Base-by-base conservation (phyloP, 2,329 filamentous ascomycete species). In the Didymella exigua region DNA sequence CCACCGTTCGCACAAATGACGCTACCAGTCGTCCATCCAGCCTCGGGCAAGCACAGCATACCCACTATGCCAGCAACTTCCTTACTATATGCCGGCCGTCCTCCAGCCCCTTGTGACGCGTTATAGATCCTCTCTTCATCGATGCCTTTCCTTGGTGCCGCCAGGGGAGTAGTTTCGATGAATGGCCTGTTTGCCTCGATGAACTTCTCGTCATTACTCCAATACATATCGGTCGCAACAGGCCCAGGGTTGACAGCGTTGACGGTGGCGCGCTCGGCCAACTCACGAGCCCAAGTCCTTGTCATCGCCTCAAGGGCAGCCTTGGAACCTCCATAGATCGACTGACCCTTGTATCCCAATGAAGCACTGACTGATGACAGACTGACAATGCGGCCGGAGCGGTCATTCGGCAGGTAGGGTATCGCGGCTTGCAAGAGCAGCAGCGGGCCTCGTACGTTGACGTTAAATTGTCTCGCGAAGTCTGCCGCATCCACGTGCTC, bases 381-480 rank as follows among this genome's bases (percentile, higher is more conserved):
- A 60, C 86, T 89, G 31, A 89, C 79, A 58, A 89, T 83, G 26
- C 86, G 79, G 2, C 86, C 86, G 19, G 80, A 86, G 59, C 87
- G 87, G 76, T 90, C 89, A 49, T 73, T 76, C 1, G 85, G 91
- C 4, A 96, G 82, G 75, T 88, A 87, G 0, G 86, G 88, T 27
- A 86, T 76, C 0, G 85, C 84, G 5, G 89, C 89, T 75, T 96
- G 88, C 23, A 90, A 84, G 13, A 96, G 80, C 2, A 96, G 82
- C 19, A 96, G 76, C 1, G 91, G 91, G 0, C 89, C 91, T 9
- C 91, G 83, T 19, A 96, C 91, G 69, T 96, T 96, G 76, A 95
- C 83, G 51, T 84, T 83, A 78, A 91, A 96, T 52, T 89, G 86
- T 63, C 82, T 78, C 37, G 86, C 81, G 77, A 93, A 96, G 67